A percentile compares a stretch with the other conserved stretches of the same genome.
These are phyloP conservation scores for Amanita molliuscula DNA, from an alignment of 768 basidiomycete species.

Conservation along the genomic window DNA sequence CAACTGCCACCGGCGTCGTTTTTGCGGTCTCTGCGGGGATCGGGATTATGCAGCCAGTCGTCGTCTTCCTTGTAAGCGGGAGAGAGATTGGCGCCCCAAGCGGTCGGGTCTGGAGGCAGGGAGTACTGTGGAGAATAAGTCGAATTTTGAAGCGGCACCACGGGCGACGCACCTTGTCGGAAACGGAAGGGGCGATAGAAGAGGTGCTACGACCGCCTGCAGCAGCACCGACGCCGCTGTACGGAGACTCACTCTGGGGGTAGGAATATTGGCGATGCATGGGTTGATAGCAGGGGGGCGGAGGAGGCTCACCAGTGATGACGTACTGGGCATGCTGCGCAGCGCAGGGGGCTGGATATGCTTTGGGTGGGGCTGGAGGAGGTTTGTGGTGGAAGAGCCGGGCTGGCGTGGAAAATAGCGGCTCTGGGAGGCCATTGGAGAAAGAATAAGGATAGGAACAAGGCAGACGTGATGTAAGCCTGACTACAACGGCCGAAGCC, in stretches of 20 bases:
- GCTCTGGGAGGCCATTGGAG: conserved; percentile 25
- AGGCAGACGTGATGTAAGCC: conserved; percentile 9
- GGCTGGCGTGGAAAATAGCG: conserved; percentile 29
- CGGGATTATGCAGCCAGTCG: conserved; percentile 67
- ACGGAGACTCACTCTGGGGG: conserved; percentile 30
- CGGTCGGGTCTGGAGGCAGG: conserved; percentile 60
- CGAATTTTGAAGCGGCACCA: not conserved
- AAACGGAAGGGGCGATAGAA: conserved; percentile 31
- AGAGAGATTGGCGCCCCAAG: conserved; percentile 62
- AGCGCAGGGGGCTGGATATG: conserved; percentile 29
- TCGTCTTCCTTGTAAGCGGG: conserved; percentile 49
- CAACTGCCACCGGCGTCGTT: conserved; percentile 49
- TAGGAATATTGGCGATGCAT: not conserved
- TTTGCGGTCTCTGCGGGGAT: conserved; percentile 51
- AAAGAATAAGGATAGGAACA: conserved; percentile 12
- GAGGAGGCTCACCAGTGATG: conserved; percentile 28
- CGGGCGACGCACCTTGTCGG: conserved; percentile 39
- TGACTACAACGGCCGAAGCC: conserved; percentile 37
- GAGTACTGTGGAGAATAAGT: conserved; percentile 40
- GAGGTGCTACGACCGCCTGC: conserved; percentile 16
- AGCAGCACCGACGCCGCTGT: conserved; percentile 17
- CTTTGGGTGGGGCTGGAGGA: conserved; percentile 36
- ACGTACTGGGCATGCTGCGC: conserved; percentile 25
- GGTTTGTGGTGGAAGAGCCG: conserved; percentile 39
- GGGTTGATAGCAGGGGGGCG: not conserved